A percentile compares a stretch with the other conserved stretches of the same genome.
These are phyloP conservation scores for Aspergillus bridgeri DNA, from an alignment of 495 filamentous ascomycete species.

Conservation along the genomic window DNA sequence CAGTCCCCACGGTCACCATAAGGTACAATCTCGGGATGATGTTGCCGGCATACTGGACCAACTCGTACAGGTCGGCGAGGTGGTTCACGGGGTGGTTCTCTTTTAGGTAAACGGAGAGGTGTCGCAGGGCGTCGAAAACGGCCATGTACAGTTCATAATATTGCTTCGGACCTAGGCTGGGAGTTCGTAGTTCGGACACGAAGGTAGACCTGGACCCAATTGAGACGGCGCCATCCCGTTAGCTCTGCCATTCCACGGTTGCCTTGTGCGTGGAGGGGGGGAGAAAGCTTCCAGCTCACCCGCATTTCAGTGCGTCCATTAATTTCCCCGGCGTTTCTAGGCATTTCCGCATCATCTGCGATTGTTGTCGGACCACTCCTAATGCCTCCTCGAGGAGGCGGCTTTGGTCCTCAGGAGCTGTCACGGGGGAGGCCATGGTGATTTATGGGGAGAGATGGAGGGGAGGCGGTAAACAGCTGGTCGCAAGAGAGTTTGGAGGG, in stretches of 20 bases:
- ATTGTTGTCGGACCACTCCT: constrained; percentile 93
- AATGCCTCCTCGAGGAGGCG: constrained; percentile 95
- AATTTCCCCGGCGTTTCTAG: constrained; percentile 97
- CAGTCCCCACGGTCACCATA: constrained; percentile 98
- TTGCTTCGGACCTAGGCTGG: constrained; percentile 92
- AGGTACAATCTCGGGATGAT: constrained; percentile 95
- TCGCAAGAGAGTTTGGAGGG: constrained; percentile 8
- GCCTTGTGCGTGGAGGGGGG: constrained; percentile 23
- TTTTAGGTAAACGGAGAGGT: constrained; percentile 92
- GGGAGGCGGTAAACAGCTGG: constrained; percentile 32
- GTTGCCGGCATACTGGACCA: constrained; percentile 98
- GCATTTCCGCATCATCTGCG: constrained; percentile 92
- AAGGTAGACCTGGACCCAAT: constrained; percentile 73
- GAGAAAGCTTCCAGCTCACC: constrained; percentile 50
- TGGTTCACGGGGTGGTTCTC: constrained; percentile 98
- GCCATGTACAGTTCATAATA: constrained; percentile 99
- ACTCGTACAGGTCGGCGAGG: constrained; percentile 95
- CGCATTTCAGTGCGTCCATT: constrained; percentile 99
- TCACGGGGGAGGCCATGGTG: constrained; percentile 58
- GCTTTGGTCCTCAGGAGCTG: constrained; percentile 82
- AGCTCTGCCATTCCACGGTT: constrained; percentile 23
- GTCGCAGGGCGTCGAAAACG: constrained; percentile 95
- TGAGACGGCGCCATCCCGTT: constrained; percentile 13
- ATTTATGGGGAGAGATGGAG: constrained; percentile 22
- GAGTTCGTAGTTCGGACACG: constrained; percentile 94